Base-by-base conservation (phyloP, 2,329 filamentous ascomycete species). In the Fonsecaea multimorphosa region DNA sequence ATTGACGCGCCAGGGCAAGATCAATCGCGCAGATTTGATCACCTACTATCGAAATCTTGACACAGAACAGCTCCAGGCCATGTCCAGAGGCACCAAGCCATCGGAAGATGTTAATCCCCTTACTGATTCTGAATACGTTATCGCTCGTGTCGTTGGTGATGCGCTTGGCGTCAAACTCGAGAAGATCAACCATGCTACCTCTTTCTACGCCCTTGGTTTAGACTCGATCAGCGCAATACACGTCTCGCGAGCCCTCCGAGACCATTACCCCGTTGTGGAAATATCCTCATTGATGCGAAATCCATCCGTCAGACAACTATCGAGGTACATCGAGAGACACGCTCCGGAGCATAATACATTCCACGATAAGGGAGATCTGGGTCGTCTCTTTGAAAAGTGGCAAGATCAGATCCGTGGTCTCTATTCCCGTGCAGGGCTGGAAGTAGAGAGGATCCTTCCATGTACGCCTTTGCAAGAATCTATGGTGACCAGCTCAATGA, bases 401-500 rank as follows among this genome's bases (percentile, higher is more conserved):
- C 61, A 61, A 29, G 53, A 51, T 12, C 53, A 54, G 19, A 53
- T 68, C 12, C 40, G 27, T 7, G 34, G 19, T 6, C 38, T 22
- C 2, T 70, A 68, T 54, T 46, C 60, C 9, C 52, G 40, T 16
- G 66, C 75, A 1, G 75, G 76, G 0, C 74, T 76, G 3, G 52
- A 70, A 0, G 79, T 90, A 2, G 77, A 84, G 32, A 81, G 79
- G 1, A 82, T 96, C 8, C 78, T 93, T 4, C 93, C 93, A 0
- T 97, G 93, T 74, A 96, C 92, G 1, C 91, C 93, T 0, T 79
- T 97, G 0, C 93, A 97, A 75, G 91, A 96, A 78, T 90, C 89
- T 0, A 97, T 97, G 92, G 81, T 97, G 0, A 89, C 87, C 2
- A 85, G 86, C 8, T 78, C 78, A 29, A 70, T 76, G 3, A 78